phyloP scores from a whole-genome alignment of 2,329 filamentous ascomycete species.

The Fusarium dlaminii region DNA sequence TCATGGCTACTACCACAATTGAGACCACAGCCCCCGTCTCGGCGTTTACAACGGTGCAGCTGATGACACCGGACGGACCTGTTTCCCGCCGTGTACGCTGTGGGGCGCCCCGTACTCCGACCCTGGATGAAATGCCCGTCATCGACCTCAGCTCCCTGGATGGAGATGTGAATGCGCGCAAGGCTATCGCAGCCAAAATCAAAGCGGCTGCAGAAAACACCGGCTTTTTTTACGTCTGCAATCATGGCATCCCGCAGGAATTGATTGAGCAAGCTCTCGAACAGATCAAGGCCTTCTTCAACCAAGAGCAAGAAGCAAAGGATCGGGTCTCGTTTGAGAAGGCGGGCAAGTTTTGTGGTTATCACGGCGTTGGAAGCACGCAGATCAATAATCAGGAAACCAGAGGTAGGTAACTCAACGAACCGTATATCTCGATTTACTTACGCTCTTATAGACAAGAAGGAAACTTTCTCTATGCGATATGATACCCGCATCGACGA shows the following conservation, averaged over 20 bases:
- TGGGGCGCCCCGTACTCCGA: slow-evolving; percentile 6
- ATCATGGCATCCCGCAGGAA: neutral
- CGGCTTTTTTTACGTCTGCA: neutral
- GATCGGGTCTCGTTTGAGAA: neutral
- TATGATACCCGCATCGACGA: slow-evolving; percentile 5
- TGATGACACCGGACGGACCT: neutral
- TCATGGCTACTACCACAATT: neutral
- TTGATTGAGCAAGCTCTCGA: neutral
- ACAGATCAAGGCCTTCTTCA: neutral
- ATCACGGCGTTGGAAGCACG: neutral
- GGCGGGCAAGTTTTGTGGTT: slow-evolving; percentile 13
- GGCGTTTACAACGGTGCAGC: slow-evolving; percentile 1
- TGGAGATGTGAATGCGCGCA: neutral
- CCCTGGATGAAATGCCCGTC: neutral
- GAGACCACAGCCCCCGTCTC: neutral
- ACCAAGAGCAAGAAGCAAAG: neutral
- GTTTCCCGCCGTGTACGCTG: slow-evolving; percentile 9
- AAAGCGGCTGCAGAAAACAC: neutral
- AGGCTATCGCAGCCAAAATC: neutral
- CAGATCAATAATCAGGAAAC: slow-evolving; percentile 15
- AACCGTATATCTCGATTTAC: rapidly evolving
- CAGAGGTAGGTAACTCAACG: neutral
- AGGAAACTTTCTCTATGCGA: slow-evolving; percentile 13
- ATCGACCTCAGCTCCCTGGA: neutral
- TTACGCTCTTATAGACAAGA: neutral